Conservation (phyloP, 1,139 yeast species). For the Kodamaea sp. region DNA sequence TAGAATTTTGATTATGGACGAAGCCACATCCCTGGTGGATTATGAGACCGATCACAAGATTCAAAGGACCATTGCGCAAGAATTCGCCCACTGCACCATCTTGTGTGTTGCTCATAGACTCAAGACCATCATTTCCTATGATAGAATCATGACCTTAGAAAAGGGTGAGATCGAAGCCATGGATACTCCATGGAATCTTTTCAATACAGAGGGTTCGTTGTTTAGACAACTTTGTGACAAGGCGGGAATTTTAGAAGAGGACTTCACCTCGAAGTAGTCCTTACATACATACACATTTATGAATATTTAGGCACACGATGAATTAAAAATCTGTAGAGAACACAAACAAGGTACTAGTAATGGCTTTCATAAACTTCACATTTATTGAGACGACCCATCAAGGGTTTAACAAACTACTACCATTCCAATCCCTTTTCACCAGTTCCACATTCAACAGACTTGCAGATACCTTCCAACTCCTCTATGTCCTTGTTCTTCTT, state of each 20-base stretch:
- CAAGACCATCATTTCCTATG: slow-evolving; percentile 63
- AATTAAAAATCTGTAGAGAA: no score
- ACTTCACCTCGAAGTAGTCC: slow-evolving; percentile 3
- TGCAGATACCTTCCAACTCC: slow-evolving; percentile 53
- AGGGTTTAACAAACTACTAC: no score
- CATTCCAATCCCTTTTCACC: slow-evolving; percentile 2
- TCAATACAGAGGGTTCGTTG: slow-evolving; percentile 34
- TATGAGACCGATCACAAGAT: slow-evolving; percentile 71
- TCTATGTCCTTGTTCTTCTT: slow-evolving; percentile 41
- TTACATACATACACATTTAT: no score
- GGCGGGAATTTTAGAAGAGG: slow-evolving; percentile 21
- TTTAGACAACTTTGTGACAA: slow-evolving; percentile 40
- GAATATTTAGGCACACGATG: no score
- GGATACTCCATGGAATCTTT: slow-evolving; percentile 53
- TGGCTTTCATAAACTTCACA: no score
- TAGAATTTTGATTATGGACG: slow-evolving; percentile 67
- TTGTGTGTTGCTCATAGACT: slow-evolving; percentile 77
- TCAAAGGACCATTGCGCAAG: slow-evolving; percentile 59
- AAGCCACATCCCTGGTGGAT: slow-evolving; percentile 80
- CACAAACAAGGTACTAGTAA: no score
- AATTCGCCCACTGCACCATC: slow-evolving; percentile 64
- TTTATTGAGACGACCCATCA: no score
- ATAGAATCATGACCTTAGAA: slow-evolving; percentile 62
- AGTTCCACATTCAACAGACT: slow-evolving; percentile 43
- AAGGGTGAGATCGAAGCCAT: slow-evolving; percentile 59